A percentile compares a stretch with the other conserved stretches of the same genome.
Conservation (phyloP, 2,329 filamentous ascomycete genomes). For the Aspergillus sp. region DNA sequence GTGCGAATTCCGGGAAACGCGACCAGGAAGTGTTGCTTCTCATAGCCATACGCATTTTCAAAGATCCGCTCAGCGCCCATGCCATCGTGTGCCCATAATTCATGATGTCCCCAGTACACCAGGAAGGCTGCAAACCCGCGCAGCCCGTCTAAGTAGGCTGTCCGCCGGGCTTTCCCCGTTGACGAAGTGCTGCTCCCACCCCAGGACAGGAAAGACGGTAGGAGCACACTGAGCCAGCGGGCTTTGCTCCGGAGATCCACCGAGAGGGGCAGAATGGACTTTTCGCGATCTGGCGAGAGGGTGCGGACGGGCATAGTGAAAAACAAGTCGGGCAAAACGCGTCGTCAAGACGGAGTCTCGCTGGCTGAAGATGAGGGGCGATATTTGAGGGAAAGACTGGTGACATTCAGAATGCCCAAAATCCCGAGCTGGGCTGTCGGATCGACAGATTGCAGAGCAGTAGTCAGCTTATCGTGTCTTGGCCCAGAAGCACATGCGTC, state of each 20-base stretch:
- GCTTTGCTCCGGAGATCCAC: background rate
- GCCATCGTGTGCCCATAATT: constrained; percentile 58
- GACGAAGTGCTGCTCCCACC: background rate
- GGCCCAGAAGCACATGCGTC: constrained; percentile 1
- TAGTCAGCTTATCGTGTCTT: background rate
- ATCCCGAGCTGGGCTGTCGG: background rate
- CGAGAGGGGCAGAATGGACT: background rate
- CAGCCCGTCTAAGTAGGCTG: constrained; percentile 66
- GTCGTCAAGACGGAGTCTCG: background rate
- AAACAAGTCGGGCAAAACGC: background rate
- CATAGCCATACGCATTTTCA: constrained; percentile 55
- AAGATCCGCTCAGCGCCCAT: constrained; percentile 43
- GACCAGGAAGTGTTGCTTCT: constrained; percentile 49
- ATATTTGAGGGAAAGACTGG: constrained; percentile 2
- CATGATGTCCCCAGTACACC: constrained; percentile 65
- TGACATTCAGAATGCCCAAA: background rate
- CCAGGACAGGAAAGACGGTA: background rate
- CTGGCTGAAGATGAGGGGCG: background rate
- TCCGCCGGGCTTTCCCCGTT: constrained; percentile 38
- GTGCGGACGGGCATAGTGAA: background rate
- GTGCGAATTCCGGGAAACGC: constrained; percentile 60
- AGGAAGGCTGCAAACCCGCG: constrained; percentile 67
- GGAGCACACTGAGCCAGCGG: background rate
- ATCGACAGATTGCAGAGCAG: background rate
- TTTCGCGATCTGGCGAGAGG: background rate